phyloP scores from a whole-genome alignment of 352 stramenopile genomes.

The Pythium scleroteichum region DNA sequence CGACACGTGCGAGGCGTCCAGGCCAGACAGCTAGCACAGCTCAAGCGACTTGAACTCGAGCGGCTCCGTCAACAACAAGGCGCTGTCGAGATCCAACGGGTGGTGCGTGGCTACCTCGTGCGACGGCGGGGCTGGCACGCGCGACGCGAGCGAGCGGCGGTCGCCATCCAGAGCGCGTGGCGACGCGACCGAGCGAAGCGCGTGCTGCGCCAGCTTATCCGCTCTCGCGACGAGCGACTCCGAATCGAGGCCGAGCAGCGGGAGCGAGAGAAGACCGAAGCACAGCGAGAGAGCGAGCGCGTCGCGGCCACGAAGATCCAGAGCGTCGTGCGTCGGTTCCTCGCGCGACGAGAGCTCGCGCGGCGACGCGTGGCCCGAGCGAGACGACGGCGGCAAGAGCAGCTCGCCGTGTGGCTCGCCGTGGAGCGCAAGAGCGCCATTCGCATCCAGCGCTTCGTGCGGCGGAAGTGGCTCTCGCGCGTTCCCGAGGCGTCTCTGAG shows the following conservation, averaged over 20 bases:
- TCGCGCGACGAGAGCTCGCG: background rate
- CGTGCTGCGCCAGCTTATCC: background rate
- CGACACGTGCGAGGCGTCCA: slow-evolving; percentile 31
- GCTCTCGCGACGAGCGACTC: slow-evolving; percentile 7
- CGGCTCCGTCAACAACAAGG: slow-evolving; percentile 20
- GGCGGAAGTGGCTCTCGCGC: slow-evolving; percentile 20
- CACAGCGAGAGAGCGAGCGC: slow-evolving; percentile 1
- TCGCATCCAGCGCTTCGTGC: slow-evolving; percentile 44
- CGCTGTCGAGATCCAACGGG: slow-evolving; percentile 43
- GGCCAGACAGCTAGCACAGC: slow-evolving; percentile 4
- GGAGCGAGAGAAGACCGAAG: slow-evolving; percentile 2
- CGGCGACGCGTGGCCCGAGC: background rate
- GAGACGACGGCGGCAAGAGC: background rate
- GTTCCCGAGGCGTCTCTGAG: slow-evolving; percentile 14
- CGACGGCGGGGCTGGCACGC: slow-evolving; percentile 20
- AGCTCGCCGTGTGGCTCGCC: slow-evolving; percentile 3
- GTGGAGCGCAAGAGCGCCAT: slow-evolving; percentile 27
- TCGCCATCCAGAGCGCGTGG: slow-evolving; percentile 12
- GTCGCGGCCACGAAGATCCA: slow-evolving; percentile 20
- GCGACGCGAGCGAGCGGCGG: slow-evolving; percentile 3
- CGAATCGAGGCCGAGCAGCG: background rate
- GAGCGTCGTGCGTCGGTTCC: slow-evolving; percentile 11
- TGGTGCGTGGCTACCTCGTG: slow-evolving; percentile 36
- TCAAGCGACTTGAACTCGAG: slow-evolving; percentile 6
- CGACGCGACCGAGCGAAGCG: slow-evolving; percentile 12